phyloP scores from a whole-genome alignment of 2,329 filamentous ascomycete species.

The Microcera coccophila region DNA sequence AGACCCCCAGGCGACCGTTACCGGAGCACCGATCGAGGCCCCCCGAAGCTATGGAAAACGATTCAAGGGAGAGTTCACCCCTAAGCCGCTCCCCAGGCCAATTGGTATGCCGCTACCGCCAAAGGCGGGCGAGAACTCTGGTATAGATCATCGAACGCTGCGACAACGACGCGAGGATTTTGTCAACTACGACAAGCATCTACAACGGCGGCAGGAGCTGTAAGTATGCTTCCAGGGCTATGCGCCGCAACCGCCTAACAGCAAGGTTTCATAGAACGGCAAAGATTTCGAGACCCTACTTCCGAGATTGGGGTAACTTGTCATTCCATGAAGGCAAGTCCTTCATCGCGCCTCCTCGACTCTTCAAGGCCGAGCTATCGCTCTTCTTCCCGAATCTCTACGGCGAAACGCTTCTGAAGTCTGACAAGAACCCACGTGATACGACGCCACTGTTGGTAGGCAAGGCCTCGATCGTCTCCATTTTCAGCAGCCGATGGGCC shows the following conservation, averaged over 20 bases:
- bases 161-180: constrained; percentile 73
- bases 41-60: constrained; percentile 58
- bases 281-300: constrained; percentile 83
- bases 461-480: constrained; percentile 70
- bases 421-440: constrained; percentile 50
- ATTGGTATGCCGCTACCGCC: constrained; percentile 79
- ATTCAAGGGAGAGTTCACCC: constrained; percentile 50
- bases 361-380: constrained; percentile 77
- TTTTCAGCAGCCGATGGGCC: constrained; percentile 84
- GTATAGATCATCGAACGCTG: constrained; percentile 64
- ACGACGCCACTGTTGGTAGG: constrained; percentile 73
- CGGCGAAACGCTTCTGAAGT: constrained; percentile 69
- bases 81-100: constrained; percentile 62
- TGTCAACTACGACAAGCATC: constrained; percentile 78
- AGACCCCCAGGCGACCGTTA: constrained; percentile 37
- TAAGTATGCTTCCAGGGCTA: constrained; percentile 37
- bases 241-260: not conserved
- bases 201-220: constrained; percentile 72
- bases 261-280: constrained; percentile 51
- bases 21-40: constrained; percentile 51
- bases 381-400: constrained; percentile 92
- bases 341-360: constrained; percentile 77
- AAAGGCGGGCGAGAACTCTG: constrained; percentile 73
- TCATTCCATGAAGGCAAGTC: constrained; percentile 82
- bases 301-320: constrained; percentile 90